phyloP scores from a whole-genome alignment of 768 basidiomycete species.

The Auriscalpium orientale region DNA sequence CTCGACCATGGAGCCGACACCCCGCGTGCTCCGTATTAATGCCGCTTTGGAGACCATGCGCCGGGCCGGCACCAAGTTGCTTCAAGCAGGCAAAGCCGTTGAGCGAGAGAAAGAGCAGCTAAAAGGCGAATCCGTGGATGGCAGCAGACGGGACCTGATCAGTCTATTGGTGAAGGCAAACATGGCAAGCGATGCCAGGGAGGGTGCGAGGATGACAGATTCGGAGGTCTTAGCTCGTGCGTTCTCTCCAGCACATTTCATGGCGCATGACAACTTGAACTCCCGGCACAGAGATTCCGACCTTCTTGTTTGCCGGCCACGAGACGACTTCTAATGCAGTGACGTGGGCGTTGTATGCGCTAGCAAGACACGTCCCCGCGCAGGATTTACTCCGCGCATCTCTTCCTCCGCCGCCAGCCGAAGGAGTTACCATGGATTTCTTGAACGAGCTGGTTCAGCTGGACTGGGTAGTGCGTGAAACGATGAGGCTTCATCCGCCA shows the following conservation, averaged over 20 bases:
- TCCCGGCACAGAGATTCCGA: slow-evolving; percentile 21
- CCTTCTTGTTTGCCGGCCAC: slow-evolving; percentile 24
- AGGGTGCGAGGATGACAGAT: slow-evolving; percentile 21
- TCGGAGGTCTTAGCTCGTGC: slow-evolving; percentile 23
- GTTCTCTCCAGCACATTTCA: background rate
- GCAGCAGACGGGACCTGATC: slow-evolving; percentile 20
- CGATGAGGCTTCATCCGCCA: slow-evolving; percentile 21
- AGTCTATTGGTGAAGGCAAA: slow-evolving; percentile 25
- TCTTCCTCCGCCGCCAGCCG: slow-evolving; percentile 15
- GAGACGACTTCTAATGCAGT: slow-evolving; percentile 23
- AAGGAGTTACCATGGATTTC: slow-evolving; percentile 18
- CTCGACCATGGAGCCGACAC: background rate
- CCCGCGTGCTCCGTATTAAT: background rate
- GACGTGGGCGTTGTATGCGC: slow-evolving; percentile 27
- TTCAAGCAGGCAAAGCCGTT: slow-evolving; percentile 42
- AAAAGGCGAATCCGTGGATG: background rate
- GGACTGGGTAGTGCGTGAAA: slow-evolving; percentile 26
- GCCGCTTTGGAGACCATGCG: slow-evolving; percentile 35
- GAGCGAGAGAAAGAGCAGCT: slow-evolving; percentile 6
- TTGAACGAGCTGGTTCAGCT: slow-evolving; percentile 25
- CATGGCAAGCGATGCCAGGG: slow-evolving; percentile 22
- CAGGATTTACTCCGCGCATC: slow-evolving; percentile 29
- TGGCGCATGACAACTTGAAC: background rate
- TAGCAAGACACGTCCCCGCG: slow-evolving; percentile 21
- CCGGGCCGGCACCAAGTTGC: slow-evolving; percentile 41